A percentile compares a stretch with the other conserved stretches of the same genome.
Conservation (phyloP, 1,284 basidiomycete species). For the Xerocomus amazonicus region DNA sequence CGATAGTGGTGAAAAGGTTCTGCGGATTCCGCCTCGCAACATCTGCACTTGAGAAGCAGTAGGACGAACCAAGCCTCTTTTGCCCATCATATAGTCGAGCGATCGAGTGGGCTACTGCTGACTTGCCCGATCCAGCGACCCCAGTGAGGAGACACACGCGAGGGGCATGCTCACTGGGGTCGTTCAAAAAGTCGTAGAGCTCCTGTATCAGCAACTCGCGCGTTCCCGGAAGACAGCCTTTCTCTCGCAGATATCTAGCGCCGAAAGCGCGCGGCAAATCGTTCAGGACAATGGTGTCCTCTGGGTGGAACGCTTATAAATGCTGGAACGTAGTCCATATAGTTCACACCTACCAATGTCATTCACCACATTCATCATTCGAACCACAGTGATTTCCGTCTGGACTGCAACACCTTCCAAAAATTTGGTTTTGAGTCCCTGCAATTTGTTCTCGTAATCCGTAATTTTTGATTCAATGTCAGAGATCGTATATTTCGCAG, state of each 20-base stretch:
- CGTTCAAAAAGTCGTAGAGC: constrained; percentile 15
- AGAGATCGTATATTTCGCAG: not conserved
- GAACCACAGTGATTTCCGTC: not conserved
- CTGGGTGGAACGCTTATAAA: not conserved
- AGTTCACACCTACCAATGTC: not conserved
- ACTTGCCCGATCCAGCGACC: not conserved
- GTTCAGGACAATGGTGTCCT: not conserved
- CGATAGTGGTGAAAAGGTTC: constrained; percentile 6
- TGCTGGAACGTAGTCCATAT: too few species aligned
- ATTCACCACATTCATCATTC: not conserved
- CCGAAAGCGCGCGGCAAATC: not conserved
- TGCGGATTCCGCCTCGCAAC: not conserved
- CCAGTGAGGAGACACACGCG: constrained; percentile 1
- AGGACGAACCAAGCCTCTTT: not conserved
- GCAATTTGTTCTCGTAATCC: not conserved
- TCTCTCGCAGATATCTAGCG: not conserved
- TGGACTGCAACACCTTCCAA: not conserved
- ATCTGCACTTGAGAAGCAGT: not conserved
- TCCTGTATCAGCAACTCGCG: not conserved
- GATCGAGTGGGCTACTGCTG: not conserved
- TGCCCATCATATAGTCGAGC: not conserved
- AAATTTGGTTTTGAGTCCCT: not conserved
- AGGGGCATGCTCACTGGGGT: not conserved
- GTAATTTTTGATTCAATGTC: not conserved
- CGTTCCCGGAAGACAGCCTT: not conserved